Evolutionary conservation across 2,329 filamentous ascomycete species (phyloP).

Genomic region (Penicillium concentricum): DNA sequence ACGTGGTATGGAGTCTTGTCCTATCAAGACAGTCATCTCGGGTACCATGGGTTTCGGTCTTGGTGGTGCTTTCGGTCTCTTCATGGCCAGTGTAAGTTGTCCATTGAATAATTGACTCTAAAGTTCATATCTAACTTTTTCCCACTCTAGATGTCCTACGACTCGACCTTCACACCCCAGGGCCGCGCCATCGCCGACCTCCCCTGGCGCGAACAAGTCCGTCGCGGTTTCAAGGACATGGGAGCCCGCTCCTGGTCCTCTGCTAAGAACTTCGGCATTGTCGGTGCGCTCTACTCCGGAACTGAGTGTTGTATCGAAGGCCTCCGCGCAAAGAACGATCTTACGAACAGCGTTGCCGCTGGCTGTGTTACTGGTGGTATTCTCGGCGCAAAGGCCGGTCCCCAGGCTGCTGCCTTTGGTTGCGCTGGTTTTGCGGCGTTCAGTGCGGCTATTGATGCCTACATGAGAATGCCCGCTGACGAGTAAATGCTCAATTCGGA

Average conservation of each 20-base stretch:
- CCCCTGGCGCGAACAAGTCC: slow-evolving; percentile 79
- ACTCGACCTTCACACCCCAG: slow-evolving; percentile 73
- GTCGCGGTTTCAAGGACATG: slow-evolving; percentile 91
- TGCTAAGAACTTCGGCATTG: slow-evolving; percentile 92
- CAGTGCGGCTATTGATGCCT: slow-evolving; percentile 85
- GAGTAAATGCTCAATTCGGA: slow-evolving; percentile 10
- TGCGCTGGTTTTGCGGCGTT: slow-evolving; percentile 95
- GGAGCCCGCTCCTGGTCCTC: slow-evolving; percentile 76
- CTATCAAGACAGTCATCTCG: slow-evolving; percentile 82
- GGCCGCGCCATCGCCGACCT: slow-evolving; percentile 61
- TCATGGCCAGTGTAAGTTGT: slow-evolving; percentile 86
- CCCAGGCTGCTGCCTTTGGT: slow-evolving; percentile 81
- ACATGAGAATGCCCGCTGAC: slow-evolving; percentile 71
- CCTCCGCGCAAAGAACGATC: slow-evolving; percentile 83
- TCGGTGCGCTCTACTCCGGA: slow-evolving; percentile 85
- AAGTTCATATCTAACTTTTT: neutral
- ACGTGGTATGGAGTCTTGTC: slow-evolving; percentile 85
- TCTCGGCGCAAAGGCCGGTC: slow-evolving; percentile 80
- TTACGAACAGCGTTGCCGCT: slow-evolving; percentile 80
- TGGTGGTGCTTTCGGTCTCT: slow-evolving; percentile 90
- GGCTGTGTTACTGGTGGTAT: slow-evolving; percentile 91
- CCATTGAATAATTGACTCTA: neutral
- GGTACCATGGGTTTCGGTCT: slow-evolving; percentile 93
- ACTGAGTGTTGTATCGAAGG: slow-evolving; percentile 97
- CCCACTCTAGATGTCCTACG: slow-evolving; percentile 82